phyloP scores from a whole-genome alignment of 1,284 basidiomycete genomes.

The Prillingera fragicola region DNA sequence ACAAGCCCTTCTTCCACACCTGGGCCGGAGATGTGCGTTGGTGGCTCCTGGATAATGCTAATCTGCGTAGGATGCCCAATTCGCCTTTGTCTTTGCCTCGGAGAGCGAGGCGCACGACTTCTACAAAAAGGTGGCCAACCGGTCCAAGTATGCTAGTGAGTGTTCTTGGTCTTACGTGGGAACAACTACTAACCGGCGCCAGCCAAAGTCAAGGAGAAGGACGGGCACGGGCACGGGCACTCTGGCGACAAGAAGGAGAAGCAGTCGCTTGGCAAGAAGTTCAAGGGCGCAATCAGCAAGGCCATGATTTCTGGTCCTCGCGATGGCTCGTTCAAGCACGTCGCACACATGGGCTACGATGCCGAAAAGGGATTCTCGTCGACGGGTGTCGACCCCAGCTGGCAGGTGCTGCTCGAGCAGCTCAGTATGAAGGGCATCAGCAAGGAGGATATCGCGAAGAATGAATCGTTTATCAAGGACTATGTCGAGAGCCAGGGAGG shows the following conservation, averaged over 20 bases:
- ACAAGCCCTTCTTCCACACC: conserved; percentile 88
- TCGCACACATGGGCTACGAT: conserved; percentile 94
- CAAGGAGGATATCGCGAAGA: conserved; percentile 59
- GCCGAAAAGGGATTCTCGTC: conserved; percentile 78
- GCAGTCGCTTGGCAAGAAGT: conserved; percentile 53
- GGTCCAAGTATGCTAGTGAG: conserved; percentile 60
- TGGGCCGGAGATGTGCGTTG: conserved; percentile 86
- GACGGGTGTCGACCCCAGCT: conserved; percentile 84
- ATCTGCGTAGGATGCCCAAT: conserved; percentile 30
- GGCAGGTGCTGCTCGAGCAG: conserved; percentile 70
- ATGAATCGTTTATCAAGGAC: conserved; percentile 84
- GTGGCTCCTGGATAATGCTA: conserved; percentile 60
- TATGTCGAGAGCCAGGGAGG: conserved; percentile 63
- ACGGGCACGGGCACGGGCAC: not conserved
- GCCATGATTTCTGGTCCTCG: conserved; percentile 69
- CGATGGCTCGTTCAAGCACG: conserved; percentile 74
- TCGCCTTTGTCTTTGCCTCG: conserved; percentile 85
- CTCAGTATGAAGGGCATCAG: conserved; percentile 68
- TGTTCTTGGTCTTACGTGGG: too few species aligned
- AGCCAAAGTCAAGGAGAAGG: conserved; percentile 39
- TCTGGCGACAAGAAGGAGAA: conserved; percentile 33
- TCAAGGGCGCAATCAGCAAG: conserved; percentile 73
- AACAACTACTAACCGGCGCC: not conserved
- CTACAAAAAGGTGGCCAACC: conserved; percentile 75
- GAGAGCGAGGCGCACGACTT: conserved; percentile 83